Evolutionary conservation across 2,329 filamentous ascomycete genomes (phyloP), one percentile per base, ranked within the genome.

Genomic region (Escovopsis sp.): DNA sequence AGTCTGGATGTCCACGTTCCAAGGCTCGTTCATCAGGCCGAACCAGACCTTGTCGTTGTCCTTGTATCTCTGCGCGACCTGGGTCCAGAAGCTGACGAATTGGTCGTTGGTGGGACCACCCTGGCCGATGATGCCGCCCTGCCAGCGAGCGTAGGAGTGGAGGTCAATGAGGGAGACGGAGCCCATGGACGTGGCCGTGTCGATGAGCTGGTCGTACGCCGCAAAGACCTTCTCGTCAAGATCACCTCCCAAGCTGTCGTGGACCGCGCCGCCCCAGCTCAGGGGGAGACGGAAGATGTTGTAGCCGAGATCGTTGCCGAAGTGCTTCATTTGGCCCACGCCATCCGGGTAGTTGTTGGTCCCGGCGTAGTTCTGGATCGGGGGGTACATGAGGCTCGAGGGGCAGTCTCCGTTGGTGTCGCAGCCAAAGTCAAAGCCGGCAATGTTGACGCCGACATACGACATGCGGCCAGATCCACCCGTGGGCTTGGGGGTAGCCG

Each of bases 11-110:
- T 73, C 66, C 43, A 70, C 59, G 42, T 74, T 68, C 55, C 78
- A 73, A 12, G 77, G 77, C 60, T 76, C 78, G 58, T 82, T 82
- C 76, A 81, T 81, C 36, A 81, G 53, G 18, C 75, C 76, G 49
- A 81, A 81, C 60, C 35, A 69, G 23, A 23, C 23, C 23, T 23
- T 23, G 23, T 23, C 23, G 23, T 23, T 71, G 30, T 62, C 52
- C 42, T 73, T 58, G 8, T 55, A 80, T 81, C 55, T 73, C 73
- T 2, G 58, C 62, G 77, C 77, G 3, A 75, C 53, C 45, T 70
- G 62, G 2, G 54, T 55, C 77, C 77, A 82, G 5, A 80, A 58
- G 40, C 58, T 61, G 2, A 66, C 68, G 49, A 80, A 73, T n/a
- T 77, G 58, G 15, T 65, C 70, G 52, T 79, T 68, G 1, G 68